Evolutionary conservation across 2,329 filamentous ascomycete species (phyloP).

Genomic region (Monosporascus sp.): DNA sequence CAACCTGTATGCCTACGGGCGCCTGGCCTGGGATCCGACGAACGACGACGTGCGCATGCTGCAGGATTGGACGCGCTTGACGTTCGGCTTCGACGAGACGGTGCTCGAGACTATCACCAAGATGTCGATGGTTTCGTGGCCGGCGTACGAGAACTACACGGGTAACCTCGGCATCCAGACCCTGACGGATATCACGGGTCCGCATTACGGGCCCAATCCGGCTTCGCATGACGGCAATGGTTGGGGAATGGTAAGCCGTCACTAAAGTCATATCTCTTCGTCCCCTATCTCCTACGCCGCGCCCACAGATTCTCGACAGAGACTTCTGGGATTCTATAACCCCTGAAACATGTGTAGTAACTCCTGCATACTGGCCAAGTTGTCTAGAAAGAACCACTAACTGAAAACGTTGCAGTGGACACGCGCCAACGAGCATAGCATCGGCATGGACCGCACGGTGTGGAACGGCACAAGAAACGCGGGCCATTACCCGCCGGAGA

Average conservation of each 20-base stretch:
- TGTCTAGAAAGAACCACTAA: too few relatives aligned
- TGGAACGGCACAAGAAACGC: slow-evolving; percentile 60
- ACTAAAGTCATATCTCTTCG: too few relatives aligned
- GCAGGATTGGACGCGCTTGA: slow-evolving; percentile 62
- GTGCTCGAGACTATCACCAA: slow-evolving; percentile 55
- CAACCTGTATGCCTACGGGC: slow-evolving; percentile 65
- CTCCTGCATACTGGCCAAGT: too few relatives aligned
- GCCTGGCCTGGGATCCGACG: slow-evolving; percentile 58
- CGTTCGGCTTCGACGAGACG: slow-evolving; percentile 49
- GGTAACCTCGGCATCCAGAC: slow-evolving; percentile 68
- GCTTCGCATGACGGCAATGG: slow-evolving; percentile 60
- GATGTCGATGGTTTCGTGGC: slow-evolving; percentile 66
- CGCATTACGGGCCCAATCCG: slow-evolving; percentile 64
- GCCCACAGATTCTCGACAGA: too few relatives aligned
- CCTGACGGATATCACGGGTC: slow-evolving; percentile 60
- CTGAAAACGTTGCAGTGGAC: slow-evolving; percentile 51
- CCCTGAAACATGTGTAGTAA: too few relatives aligned
- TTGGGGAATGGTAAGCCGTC: slow-evolving; percentile 41
- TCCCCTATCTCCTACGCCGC: too few relatives aligned
- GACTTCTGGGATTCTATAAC: too few relatives aligned
- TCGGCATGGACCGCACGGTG: slow-evolving; percentile 69
- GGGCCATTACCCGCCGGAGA: slow-evolving; percentile 59
- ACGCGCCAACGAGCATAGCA: slow-evolving; percentile 50
- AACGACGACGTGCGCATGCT: slow-evolving; percentile 44
- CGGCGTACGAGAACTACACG: slow-evolving; percentile 64